Evolutionary conservation across 805 yeast genomes (phyloP).

Genomic region (Ogataea nonfermentans): DNA sequence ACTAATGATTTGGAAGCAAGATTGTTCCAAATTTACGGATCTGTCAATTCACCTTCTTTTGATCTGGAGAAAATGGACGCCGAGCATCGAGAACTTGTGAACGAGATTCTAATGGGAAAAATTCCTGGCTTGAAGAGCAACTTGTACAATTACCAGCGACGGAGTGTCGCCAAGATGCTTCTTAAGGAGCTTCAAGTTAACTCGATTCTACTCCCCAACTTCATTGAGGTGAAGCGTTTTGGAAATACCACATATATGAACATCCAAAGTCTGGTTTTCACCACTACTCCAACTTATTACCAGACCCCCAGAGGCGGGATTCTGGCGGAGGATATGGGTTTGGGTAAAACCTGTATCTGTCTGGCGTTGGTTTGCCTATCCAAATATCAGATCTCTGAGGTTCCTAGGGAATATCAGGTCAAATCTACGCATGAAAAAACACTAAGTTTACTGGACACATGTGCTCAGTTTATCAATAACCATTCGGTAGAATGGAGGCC

Average conservation of each 20-base stretch:
- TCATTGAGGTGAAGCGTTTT: slow-evolving; percentile 3
- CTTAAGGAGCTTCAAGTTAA: slow-evolving; percentile 44
- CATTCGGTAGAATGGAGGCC: slow-evolving; percentile 60
- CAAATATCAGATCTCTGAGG: slow-evolving; percentile 47
- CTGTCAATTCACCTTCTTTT: slow-evolving; percentile 33
- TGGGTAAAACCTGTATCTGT: slow-evolving; percentile 63
- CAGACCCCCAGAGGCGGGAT: slow-evolving; percentile 59
- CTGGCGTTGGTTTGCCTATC: slow-evolving; percentile 56
- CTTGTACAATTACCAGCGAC: slow-evolving; percentile 58
- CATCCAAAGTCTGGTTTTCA: slow-evolving; percentile 31
- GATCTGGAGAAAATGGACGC: slow-evolving; percentile 21
- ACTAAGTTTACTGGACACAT: slow-evolving; percentile 37
- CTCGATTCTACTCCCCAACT: slow-evolving; percentile 25
- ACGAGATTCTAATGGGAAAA: slow-evolving; percentile 29
- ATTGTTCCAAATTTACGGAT: slow-evolving; percentile 37
- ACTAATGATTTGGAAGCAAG: slow-evolving; percentile 17
- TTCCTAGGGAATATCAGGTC: slow-evolving; percentile 35
- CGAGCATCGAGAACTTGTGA: slow-evolving; percentile 22
- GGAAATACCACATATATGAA: slow-evolving; percentile 36
- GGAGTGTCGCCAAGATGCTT: slow-evolving; percentile 59
- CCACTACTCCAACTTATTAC: slow-evolving; percentile 40
- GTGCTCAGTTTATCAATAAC: slow-evolving; percentile 42
- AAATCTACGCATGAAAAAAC: slow-evolving; percentile 23
- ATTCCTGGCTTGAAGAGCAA: slow-evolving; percentile 48
- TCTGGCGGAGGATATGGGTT: slow-evolving; percentile 67